A percentile compares a stretch with the other conserved stretches of the same genome.
Evolutionary conservation across 2,329 filamentous ascomycete genomes (phyloP).

Genomic region (Trichoderma semiorbis): DNA sequence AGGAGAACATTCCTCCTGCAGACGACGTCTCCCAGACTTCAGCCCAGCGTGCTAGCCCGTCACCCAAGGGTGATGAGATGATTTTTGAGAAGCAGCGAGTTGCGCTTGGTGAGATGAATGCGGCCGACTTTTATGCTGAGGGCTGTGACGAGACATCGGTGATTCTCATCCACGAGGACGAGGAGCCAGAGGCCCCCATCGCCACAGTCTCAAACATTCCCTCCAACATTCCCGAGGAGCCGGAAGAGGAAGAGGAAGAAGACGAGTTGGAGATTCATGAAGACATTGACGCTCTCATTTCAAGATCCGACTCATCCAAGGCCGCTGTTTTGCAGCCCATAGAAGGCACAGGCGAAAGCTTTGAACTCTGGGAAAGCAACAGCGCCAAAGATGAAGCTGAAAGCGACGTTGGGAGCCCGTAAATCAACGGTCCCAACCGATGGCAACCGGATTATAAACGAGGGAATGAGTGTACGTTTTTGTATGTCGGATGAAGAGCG

Average conservation of each 20-base stretch:
- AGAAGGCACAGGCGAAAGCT: constrained; percentile 56
- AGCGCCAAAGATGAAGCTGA: constrained; percentile 59
- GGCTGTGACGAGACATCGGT: constrained; percentile 62
- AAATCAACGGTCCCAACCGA: constrained; percentile 17
- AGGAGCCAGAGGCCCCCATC: constrained; percentile 31
- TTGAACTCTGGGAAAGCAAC: constrained; percentile 69
- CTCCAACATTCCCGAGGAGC: constrained; percentile 1
- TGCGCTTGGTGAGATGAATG: constrained; percentile 65
- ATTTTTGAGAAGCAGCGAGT: constrained; percentile 61
- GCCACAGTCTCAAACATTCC: neutral
- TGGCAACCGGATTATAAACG: constrained; percentile 18
- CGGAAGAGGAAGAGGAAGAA: constrained; percentile 22
- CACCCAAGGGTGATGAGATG: constrained; percentile 47
- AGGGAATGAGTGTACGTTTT: constrained; percentile 18
- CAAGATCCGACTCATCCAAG: constrained; percentile 37
- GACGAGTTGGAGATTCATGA: constrained; percentile 20
- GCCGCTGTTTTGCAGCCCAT: constrained; percentile 52
- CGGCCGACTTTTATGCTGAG: constrained; percentile 63
- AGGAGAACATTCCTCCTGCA: constrained; percentile 86
- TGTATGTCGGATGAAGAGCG: constrained; percentile 15
- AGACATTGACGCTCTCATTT: constrained; percentile 38
- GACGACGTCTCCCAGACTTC: constrained; percentile 61
- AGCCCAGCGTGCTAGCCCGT: constrained; percentile 30
- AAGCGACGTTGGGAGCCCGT: constrained; percentile 17
- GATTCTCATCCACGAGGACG: constrained; percentile 59